Percentiles rank a stretch among this genome's conserved stretches.
Evolutionary conservation across 1,284 basidiomycete genomes (phyloP).

Genomic region (Trichosporon sp.): DNA sequence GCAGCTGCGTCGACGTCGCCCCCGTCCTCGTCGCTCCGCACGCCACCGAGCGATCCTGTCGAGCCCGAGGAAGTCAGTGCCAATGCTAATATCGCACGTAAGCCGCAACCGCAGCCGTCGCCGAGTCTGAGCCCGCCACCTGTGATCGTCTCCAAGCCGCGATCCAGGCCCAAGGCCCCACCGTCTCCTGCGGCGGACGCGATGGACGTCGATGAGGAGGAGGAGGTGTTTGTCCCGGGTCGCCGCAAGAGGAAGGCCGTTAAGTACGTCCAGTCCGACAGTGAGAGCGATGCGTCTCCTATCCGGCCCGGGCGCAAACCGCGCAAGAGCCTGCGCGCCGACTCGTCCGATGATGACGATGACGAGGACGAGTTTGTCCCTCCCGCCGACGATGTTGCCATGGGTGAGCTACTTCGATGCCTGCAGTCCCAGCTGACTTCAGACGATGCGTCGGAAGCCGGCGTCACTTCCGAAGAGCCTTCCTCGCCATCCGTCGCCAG

Average conservation of each 20-base stretch:
- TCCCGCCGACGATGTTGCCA: slow-evolving; percentile 48
- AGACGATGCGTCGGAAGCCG: slow-evolving; percentile 50
- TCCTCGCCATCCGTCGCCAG: slow-evolving; percentile 41
- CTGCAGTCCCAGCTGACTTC: neutral
- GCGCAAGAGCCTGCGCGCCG: slow-evolving; percentile 48
- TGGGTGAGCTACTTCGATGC: slow-evolving; percentile 37
- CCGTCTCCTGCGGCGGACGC: slow-evolving; percentile 23
- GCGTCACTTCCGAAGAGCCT: slow-evolving; percentile 31
- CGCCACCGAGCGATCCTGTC: slow-evolving; percentile 40
- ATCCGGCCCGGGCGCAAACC: slow-evolving; percentile 25
- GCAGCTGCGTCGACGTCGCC: slow-evolving; percentile 27
- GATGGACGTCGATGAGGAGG: slow-evolving; percentile 37
- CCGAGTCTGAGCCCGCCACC: slow-evolving; percentile 42
- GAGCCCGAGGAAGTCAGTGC: slow-evolving; percentile 33
- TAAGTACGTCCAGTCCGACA: slow-evolving; percentile 52
- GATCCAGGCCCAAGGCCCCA: slow-evolving; percentile 26
- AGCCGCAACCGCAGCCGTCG: slow-evolving; percentile 10
- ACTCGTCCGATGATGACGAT: slow-evolving; percentile 46
- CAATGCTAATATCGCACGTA: slow-evolving; percentile 21
- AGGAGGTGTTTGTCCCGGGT: slow-evolving; percentile 39
- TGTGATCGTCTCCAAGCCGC: slow-evolving; percentile 30
- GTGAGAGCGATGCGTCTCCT: slow-evolving; percentile 14
- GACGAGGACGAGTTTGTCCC: slow-evolving; percentile 48
- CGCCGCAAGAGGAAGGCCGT: slow-evolving; percentile 53
- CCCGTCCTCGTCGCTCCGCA: slow-evolving; percentile 35